Evolutionary conservation across 805 yeast genomes (phyloP).

Genomic region (Starmerella riodocensis): DNA sequence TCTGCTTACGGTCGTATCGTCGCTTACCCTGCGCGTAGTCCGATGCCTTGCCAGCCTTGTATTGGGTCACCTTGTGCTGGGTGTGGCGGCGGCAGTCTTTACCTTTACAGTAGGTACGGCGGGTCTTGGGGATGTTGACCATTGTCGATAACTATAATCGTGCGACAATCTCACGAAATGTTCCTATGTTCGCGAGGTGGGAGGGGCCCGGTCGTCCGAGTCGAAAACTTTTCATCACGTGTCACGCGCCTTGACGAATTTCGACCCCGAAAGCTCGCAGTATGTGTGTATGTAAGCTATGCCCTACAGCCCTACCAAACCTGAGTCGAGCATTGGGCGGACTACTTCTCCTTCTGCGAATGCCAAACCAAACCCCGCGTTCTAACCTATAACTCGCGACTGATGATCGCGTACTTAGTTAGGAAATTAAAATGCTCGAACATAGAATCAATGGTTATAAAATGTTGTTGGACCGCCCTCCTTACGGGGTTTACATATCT

Average conservation of each 20-base stretch:
- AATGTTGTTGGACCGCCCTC: too few species aligned
- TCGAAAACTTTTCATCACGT: slow-evolving; percentile 9
- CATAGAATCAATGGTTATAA: too few species aligned
- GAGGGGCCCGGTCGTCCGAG: slow-evolving; percentile 3
- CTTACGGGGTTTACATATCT: too few species aligned
- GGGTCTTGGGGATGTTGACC: slow-evolving; percentile 99
- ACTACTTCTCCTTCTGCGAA: too few species aligned
- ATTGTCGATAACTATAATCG: slow-evolving; percentile 20
- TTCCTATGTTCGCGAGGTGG: neutral
- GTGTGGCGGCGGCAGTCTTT: slow-evolving; percentile 98
- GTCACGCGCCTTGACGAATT: neutral
- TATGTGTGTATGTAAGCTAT: too few species aligned
- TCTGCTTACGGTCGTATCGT: slow-evolving; percentile 99
- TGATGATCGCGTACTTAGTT: too few species aligned
- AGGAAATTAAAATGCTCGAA: too few species aligned
- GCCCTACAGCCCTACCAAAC: too few species aligned
- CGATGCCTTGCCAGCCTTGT: slow-evolving; percentile 99
- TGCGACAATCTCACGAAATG: slow-evolving; percentile 9
- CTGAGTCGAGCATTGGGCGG: too few species aligned
- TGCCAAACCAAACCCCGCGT: too few species aligned
- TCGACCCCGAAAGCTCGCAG: too few species aligned
- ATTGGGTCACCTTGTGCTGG: slow-evolving; percentile 99
- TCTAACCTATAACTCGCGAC: too few species aligned
- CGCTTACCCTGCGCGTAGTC: slow-evolving; percentile 99
- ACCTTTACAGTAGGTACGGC: slow-evolving; percentile 99